Evolutionary conservation across 1,139 yeast species (phyloP).

Genomic region (Fermentozyma sake): DNA sequence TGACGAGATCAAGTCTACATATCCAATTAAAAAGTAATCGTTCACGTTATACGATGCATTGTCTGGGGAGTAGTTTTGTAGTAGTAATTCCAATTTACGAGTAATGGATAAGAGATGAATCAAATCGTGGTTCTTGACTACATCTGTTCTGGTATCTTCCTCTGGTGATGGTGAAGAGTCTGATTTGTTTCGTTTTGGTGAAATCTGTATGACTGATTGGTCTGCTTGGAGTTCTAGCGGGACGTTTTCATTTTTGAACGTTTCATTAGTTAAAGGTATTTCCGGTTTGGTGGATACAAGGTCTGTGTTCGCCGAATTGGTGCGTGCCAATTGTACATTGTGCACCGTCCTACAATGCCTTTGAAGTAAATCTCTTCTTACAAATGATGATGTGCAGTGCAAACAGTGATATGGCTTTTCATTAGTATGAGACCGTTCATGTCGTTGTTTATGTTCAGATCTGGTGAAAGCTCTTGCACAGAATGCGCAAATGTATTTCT

Average conservation of each 20-base stretch:
- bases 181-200: not conserved
- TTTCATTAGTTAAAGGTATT: no score
- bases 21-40: constrained; percentile 33
- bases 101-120: constrained; percentile 32
- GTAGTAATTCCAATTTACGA: constrained; percentile 23
- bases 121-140: constrained; percentile 17
- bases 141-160: constrained; percentile 3
- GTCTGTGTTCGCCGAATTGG: no score
- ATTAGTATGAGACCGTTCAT: constrained; percentile 79
- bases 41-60: constrained; percentile 13
- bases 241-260: no score
- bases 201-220: no score
- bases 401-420: constrained; percentile 78
- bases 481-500: constrained; percentile 71
- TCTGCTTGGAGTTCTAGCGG: no score
- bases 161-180: constrained; percentile 1
- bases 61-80: constrained; percentile 15
- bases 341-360: constrained; percentile 80
- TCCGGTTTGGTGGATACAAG: no score
- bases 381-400: constrained; percentile 69
- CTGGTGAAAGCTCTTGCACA: constrained; percentile 80
- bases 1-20: constrained; percentile 17
- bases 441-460: constrained; percentile 78
- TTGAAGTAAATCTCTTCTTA: constrained; percentile 68
- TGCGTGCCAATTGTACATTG: constrained; percentile 30